Evolutionary conservation across 225 moss, liverwort and hornwort genomes (phyloP).

Genomic region (Physcomitrium patens): DNA sequence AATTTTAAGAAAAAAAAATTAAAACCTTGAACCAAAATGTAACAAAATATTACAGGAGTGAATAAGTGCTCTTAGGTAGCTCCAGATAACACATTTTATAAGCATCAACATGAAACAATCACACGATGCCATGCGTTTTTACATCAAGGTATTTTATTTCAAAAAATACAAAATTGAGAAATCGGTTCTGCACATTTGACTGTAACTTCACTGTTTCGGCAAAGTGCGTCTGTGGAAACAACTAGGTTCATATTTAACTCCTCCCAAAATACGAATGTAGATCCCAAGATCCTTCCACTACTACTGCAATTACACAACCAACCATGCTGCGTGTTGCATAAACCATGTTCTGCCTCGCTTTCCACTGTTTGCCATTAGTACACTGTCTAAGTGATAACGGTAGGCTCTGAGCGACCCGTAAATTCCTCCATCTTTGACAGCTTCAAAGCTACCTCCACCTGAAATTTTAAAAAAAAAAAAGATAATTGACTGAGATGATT

Average conservation of each 20-base stretch:
- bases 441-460: slow-evolving; percentile 75
- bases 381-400: slow-evolving; percentile 69
- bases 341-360: slow-evolving; percentile 29
- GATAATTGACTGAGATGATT: neutral
- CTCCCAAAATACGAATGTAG: slow-evolving; percentile 10
- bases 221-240: neutral
- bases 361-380: slow-evolving; percentile 22
- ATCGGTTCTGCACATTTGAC: slow-evolving; percentile 1
- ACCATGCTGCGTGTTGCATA: neutral
- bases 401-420: slow-evolving; percentile 80
- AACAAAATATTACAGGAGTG: too few relatives aligned
- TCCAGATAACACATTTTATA: neutral
- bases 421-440: slow-evolving; percentile 81
- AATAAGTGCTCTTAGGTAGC: neutral
- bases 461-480: neutral
- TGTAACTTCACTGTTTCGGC: neutral
- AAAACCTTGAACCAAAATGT: too few relatives aligned
- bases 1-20: too few relatives aligned
- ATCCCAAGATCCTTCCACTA: neutral
- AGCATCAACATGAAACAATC: neutral
- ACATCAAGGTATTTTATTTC: neutral
- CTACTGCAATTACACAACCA: neutral
- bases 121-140: neutral
- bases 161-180: slow-evolving; percentile 17
- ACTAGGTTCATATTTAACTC: neutral